phyloP scores from a whole-genome alignment of 768 basidiomycete genomes.

The Megacollybia marginata region DNA sequence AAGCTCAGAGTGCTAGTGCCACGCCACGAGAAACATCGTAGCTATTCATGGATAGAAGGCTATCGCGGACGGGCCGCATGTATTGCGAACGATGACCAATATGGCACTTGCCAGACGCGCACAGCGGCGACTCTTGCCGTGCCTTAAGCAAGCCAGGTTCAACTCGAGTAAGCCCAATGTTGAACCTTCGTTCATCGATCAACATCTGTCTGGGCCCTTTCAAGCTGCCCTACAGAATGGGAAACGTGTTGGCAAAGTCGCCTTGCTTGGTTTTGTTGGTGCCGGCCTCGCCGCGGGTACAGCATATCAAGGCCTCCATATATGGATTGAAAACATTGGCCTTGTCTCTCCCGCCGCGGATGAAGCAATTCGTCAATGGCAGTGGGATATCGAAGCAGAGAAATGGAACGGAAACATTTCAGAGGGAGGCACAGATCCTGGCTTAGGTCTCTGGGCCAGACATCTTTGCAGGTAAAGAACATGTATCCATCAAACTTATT shows the following conservation, averaged over 20 bases:
- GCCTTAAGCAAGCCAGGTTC: no score
- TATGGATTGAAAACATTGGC: slow-evolving; percentile 57
- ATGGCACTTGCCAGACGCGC: no score
- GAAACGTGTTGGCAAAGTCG: neutral
- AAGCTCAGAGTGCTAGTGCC: no score
- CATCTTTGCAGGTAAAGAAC: slow-evolving; percentile 19
- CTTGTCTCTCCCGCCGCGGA: slow-evolving; percentile 37
- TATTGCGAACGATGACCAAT: no score
- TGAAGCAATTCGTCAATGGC: slow-evolving; percentile 48
- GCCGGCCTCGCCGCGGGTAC: slow-evolving; percentile 37
- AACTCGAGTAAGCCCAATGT: neutral
- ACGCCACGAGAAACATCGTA: no score
- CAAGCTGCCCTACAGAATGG: neutral
- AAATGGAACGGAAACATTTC: slow-evolving; percentile 49
- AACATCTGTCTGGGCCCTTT: neutral
- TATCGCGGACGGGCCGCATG: no score
- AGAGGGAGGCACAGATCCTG: slow-evolving; percentile 65
- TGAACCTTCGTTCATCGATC: neutral
- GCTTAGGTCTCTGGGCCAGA: slow-evolving; percentile 52
- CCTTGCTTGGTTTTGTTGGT: slow-evolving; percentile 23
- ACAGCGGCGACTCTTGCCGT: no score
- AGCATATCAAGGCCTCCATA: slow-evolving; percentile 49
- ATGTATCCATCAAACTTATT: no score
- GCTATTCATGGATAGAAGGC: no score
- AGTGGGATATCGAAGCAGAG: slow-evolving; percentile 60